Evolutionary conservation across 2,329 filamentous ascomycete species (phyloP), one percentile per base, ranked within the genome.

Genomic region (Botrytis hyacinthi): DNA sequence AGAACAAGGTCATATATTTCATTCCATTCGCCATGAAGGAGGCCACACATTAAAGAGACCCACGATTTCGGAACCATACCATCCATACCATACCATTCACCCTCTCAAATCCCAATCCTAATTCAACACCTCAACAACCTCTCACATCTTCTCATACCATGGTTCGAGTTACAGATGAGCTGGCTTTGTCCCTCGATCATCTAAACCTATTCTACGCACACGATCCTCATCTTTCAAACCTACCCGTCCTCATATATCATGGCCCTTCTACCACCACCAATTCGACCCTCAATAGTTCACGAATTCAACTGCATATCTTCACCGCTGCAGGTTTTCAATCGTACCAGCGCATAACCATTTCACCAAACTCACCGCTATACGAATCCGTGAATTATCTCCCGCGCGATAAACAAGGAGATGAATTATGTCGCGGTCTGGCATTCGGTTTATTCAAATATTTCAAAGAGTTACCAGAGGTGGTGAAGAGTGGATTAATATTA

Each of bases 371-470:
- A 65, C 90, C 94, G 70, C 92, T 97, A 80, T 98, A 98, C 83
- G 89, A 90, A 77, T 95, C 95, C 72, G 96, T 99, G 82, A 91
- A 93, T 81, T 90, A 95, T 81, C 88, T 99, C 61, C 94, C 96
- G 60, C 92, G 94, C 81, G 95, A 98, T 81, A 94, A 95, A 83
- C 96, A 98, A 85, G 95, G 95, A 79, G 95, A 98, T 82, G 95
- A 98, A 83, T 87, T 97, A 76, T 97, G 92, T 83, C 91, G 96
- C 63, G 96, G 92, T 29, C 87, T 99, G 73, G 96, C 95, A 66
- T 97, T 98, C 82, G 94, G 93, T 73, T 86, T 99, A 77, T 92
- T 92, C 85, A 98, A 97, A 82, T 99, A 98, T 86, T 98, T 98
- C 81, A 88, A 89, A 75, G 95, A 98, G 83, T 86, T 99, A 70